Base-by-base conservation (phyloP, 1,284 basidiomycete genomes). In the Sparassis latifolia region DNA sequence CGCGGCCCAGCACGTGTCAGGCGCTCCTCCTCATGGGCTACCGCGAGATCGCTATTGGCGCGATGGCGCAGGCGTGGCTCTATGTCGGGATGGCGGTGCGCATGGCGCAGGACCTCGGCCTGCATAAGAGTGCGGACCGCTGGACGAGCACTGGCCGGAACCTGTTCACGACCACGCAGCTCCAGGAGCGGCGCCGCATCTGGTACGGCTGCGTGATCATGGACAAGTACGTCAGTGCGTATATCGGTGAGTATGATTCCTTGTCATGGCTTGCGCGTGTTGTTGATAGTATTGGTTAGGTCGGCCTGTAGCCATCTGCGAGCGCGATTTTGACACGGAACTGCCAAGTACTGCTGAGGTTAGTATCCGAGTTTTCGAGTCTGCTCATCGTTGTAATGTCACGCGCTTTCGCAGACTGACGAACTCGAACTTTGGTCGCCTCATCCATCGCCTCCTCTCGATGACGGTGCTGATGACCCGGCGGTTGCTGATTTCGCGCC, bases 51-150 rank as follows among this genome's bases (percentile, higher is more conserved):
- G 90, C 90, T 1, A 87, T 91, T 52, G 91, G 91, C 29, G 86
- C 86, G 10, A 93, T 91, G 91, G 84, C 86, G 6, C 81, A 87
- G 66, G 84, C 88, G 33, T 93, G 91, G 91, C 75, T 83, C 12
- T 90, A 85, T 62, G 77, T 84, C 27, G 88, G 87, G 5, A 85
- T 88, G 81, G 84, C 82, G 0, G 82, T 89, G 39, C 74, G 86
- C 38, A 89, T 89, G 84, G 91, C 90, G 10, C 90, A 92, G 68
- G 90, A 93, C 66, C 67, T 93, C 50, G 90, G 90, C 7, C 79
- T 93, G 73, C 89, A 92, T 64, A 80, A 89, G 45, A 79, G 79
- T 56, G 88, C 89, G 44, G 88, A 92, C 53, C 71, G 71, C 54
- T 75, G 84, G 84, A 53, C 84, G 75, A 82, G 79, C 70, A 53